Conservation (phyloP, 1,284 basidiomycete genomes). For the Ustilago crameri region DNA sequence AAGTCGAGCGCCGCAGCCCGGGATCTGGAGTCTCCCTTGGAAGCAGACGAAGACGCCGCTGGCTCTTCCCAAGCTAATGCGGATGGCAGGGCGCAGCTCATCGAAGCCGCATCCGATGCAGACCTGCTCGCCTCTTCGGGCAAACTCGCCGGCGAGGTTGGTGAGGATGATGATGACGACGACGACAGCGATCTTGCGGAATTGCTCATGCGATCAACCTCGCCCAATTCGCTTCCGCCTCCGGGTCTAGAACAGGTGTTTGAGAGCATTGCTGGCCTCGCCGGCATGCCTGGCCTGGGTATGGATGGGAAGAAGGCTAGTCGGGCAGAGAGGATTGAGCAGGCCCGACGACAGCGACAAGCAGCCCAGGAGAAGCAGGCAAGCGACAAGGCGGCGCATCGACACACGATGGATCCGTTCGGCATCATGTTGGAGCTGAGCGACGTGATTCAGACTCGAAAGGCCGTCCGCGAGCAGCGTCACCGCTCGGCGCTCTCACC, state of each 20-base stretch:
- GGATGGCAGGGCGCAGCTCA: neutral
- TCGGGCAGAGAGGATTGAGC: conserved; percentile 57
- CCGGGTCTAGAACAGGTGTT: conserved; percentile 62
- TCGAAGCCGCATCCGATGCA: neutral
- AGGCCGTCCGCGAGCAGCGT: conserved; percentile 27
- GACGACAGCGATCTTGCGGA: conserved; percentile 36
- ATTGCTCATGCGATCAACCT: conserved; percentile 48
- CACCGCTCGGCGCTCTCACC: conserved; percentile 16
- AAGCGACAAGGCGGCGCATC: conserved; percentile 12
- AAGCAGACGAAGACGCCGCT: conserved; percentile 52
- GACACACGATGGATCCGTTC: conserved; percentile 30
- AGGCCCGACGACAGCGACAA: conserved; percentile 30
- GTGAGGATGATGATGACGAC: conserved; percentile 22
- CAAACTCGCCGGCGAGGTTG: neutral
- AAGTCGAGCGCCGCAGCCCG: conserved; percentile 19
- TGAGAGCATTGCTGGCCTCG: conserved; percentile 56
- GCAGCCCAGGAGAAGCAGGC: conserved; percentile 23
- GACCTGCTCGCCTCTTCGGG: neutral
- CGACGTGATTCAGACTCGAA: conserved; percentile 49
- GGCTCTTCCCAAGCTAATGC: conserved; percentile 1
- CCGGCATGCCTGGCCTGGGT: conserved; percentile 13
- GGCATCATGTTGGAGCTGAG: conserved; percentile 55
- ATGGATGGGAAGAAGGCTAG: conserved; percentile 24
- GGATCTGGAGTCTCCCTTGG: conserved; percentile 49
- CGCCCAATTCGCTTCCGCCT: conserved; percentile 54